Conservation (phyloP, 2,329 filamentous ascomycete genomes). For the Cladosporium velox region DNA sequence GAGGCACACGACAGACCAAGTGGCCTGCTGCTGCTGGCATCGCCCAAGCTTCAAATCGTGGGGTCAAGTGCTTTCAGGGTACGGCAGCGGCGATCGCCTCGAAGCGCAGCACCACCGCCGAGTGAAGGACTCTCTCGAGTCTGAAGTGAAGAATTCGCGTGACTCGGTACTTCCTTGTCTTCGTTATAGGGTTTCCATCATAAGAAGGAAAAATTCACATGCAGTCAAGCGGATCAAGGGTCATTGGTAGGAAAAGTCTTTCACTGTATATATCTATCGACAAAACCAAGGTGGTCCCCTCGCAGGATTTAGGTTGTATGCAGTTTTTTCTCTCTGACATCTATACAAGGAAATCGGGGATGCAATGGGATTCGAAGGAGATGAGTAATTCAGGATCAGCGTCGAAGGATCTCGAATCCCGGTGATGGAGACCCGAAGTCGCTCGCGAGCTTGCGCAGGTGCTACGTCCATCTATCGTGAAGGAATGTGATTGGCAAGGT, state of each 20-base stretch:
- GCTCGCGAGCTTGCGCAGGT: not conserved
- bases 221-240: not conserved
- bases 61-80: not conserved
- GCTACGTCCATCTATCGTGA: not conserved
- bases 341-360: not conserved
- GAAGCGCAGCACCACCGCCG: not conserved
- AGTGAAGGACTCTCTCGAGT: not conserved
- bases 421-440: not conserved
- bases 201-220: not conserved
- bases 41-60: not conserved
- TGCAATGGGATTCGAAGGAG: not conserved
- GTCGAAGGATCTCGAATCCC: not conserved
- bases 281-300: not conserved
- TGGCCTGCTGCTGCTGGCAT: not conserved
- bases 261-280: conserved; percentile 5
- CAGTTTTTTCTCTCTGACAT: not conserved
- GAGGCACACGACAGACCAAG: conserved; percentile 5
- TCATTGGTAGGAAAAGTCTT: not conserved
- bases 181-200: too few species aligned
- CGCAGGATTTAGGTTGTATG: conserved; percentile 1
- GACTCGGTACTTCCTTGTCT: too few species aligned
- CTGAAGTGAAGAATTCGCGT: too few species aligned
- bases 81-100: not conserved
- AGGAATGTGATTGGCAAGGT: not conserved
- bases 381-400: not conserved